Percentiles rank a stretch among this genome's conserved stretches.
phyloP scores from a whole-genome alignment of 169 alveolate genomes.

The Cryptosporidium ryanae region DNA sequence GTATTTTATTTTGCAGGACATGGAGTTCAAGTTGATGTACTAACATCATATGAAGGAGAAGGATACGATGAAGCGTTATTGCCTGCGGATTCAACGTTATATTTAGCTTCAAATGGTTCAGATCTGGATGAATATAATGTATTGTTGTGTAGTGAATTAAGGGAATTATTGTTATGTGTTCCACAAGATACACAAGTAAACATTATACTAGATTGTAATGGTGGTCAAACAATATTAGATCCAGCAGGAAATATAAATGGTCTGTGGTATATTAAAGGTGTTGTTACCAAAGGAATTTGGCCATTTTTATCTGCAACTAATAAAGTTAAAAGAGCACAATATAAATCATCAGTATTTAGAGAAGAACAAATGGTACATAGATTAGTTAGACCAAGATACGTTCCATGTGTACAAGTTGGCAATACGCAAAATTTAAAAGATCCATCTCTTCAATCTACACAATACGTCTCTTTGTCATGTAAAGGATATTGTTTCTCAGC shows the following conservation, averaged over 20 bases:
- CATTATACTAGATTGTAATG: slow-evolving; percentile 87
- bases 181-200: slow-evolving; percentile 81
- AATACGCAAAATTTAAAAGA: slow-evolving; percentile 84
- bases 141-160: slow-evolving; percentile 84
- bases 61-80: slow-evolving; percentile 92
- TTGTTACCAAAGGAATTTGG: slow-evolving; percentile 90
- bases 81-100: slow-evolving; percentile 85
- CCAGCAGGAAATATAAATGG: slow-evolving; percentile 84
- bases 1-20: slow-evolving; percentile 91
- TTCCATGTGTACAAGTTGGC: slow-evolving; percentile 86
- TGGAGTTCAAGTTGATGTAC: slow-evolving; percentile 89
- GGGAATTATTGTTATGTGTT: slow-evolving; percentile 79
- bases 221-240: slow-evolving; percentile 90
- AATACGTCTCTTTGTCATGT: slow-evolving; percentile 78
- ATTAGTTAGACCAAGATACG: slow-evolving; percentile 85
- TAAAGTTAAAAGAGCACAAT: slow-evolving; percentile 85
- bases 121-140: slow-evolving; percentile 82
- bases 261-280: slow-evolving; percentile 88
- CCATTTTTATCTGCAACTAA: slow-evolving; percentile 89
- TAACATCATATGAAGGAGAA: slow-evolving; percentile 93
- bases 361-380: slow-evolving; percentile 85
- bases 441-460: slow-evolving; percentile 81
- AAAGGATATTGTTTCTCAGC: slow-evolving; percentile 85
- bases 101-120: slow-evolving; percentile 66
- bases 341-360: slow-evolving; percentile 82